Evolutionary conservation across 345 rosid species (phyloP), one percentile per base, ranked within the genome.

Genomic region (Gossypium thurberi): DNA sequence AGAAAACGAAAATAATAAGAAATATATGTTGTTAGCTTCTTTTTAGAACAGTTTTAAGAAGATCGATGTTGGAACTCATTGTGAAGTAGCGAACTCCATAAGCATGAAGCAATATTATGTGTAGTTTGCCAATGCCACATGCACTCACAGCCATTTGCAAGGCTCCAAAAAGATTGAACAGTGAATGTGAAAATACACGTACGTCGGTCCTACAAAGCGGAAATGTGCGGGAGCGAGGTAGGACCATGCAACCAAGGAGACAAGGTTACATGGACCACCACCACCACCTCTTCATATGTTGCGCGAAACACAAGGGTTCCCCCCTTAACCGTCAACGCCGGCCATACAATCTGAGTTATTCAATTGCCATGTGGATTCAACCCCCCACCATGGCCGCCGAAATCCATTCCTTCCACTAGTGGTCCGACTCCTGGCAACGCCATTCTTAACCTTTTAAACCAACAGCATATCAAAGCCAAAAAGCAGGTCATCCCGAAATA

Each of bases 241-340:
- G 53, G 77, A 55, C 33, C 64, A 33, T 8, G 17, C 15, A 50
- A 61, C 18, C 67, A 14, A n/a, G 81, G 81, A 47, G 85, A 82
- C 87, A 82, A 64, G 37, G 37, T 26, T 33, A 56, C 59, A 71
- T 79, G 83, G 77, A 66, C 47, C 72, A 58, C 70, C 75, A 43
- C 52, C 63, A 33, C 40, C 40, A 33, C 40, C 40, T 28, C 25
- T 33, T 51, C 70, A 73, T 74, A 33, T 33, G 56, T 65, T 10
- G 11, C 74, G 21, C 67, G 83, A 78, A 71, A 78, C 87, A 82
- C 72, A 44, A 55, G 75, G 21, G 72, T 47, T 33, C 40, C 40
- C 66, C 78, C 72, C 47, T 9, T 57, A 71, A 82, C 85, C 82
- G 85, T 78, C 83, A 74, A 65, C 53, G 74, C 75, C 81, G 84